Evolutionary conservation across 345 rosid species (phyloP), one percentile per base, ranked within the genome.

Genomic region (Noccaea caerulescens): DNA sequence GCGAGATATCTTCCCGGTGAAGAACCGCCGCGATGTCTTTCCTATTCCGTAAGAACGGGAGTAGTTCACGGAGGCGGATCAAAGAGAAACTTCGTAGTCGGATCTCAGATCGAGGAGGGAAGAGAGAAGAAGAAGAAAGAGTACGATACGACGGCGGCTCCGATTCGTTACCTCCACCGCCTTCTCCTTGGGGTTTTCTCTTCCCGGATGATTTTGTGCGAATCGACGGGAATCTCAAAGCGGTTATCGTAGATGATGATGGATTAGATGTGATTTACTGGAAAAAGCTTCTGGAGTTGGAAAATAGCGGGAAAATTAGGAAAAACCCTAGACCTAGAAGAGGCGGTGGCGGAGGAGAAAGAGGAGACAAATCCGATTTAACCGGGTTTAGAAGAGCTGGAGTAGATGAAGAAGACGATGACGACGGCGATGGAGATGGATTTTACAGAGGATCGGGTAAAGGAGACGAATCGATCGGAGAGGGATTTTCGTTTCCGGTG

Each of bases 201-300:
- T 53, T 66, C 36, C 68, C 76, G 3, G 77, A 65, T 11, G 83
- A 75, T 49, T 84, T 87, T 33, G 49, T 43, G 0, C 16, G 81
- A 66, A 41, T 79, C 60, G 84, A 82, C 6, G 85, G 86, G 12
- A 77, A 78, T 68, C 49, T 86, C 2, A 80, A 77, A 44, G 90
- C 76, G 3, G 84, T 47, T 30, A 81, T 87, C 8, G 90, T 85
- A 49, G 93, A 93, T 68, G 97, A 88, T 20, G 75, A 88, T 75
- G 97, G 98, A 2, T 75, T 85, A 72, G 97, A 90, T 75, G 92
- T 90, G 69, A 72, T 87, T 65, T 90, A 88, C 65, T 88, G 96
- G 96, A 87, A 75, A 66, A 77, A 64, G 59, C 79, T 76, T 56
- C 1, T 76, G 0, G 79, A 76, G 43, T 57, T 76, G 25, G 79